These are phyloP conservation scores for Cladorrhinum samala DNA, from an alignment of 495 filamentous ascomycete genomes.

Conservation along the genomic window DNA sequence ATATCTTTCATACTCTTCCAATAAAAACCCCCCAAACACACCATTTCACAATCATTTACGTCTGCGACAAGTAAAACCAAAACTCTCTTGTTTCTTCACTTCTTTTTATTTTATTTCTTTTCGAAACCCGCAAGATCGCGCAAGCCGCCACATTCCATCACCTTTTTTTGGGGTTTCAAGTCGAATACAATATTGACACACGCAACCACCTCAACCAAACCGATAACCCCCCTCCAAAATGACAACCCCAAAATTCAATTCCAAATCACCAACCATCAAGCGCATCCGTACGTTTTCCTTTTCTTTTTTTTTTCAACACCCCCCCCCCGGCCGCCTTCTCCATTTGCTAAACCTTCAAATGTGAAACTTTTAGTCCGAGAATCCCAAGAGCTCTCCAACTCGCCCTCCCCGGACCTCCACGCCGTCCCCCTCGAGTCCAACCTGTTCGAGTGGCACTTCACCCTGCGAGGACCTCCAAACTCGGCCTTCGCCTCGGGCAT, in stretches of 20 bases:
- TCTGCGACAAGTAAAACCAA: too few relatives aligned
- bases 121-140: too few relatives aligned
- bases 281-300: slow-evolving; percentile 55
- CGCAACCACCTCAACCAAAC: background rate
- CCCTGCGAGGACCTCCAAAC: slow-evolving; percentile 78
- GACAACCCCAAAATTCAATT: slow-evolving; percentile 49
- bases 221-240: background rate
- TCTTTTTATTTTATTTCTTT: too few relatives aligned
- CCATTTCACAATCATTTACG: too few relatives aligned
- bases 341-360: slow-evolving; percentile 2
- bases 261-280: slow-evolving; percentile 74
- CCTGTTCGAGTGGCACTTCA: slow-evolving; percentile 99
- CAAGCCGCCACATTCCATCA: too few relatives aligned
- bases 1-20: too few relatives aligned
- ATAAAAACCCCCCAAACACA: too few relatives aligned
- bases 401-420: slow-evolving; percentile 74
- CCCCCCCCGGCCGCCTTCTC: slow-evolving; percentile 5
- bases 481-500: slow-evolving; percentile 72
- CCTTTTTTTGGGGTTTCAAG: too few relatives aligned
- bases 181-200: background rate
- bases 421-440: slow-evolving; percentile 77
- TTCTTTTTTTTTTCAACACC: too few relatives aligned
- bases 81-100: too few relatives aligned
- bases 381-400: slow-evolving; percentile 71
- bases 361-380: slow-evolving; percentile 62